A percentile compares a stretch with the other conserved stretches of the same genome.
Evolutionary conservation across 106 monocot species (phyloP).

Genomic region (Ottelia alismoides): DNA sequence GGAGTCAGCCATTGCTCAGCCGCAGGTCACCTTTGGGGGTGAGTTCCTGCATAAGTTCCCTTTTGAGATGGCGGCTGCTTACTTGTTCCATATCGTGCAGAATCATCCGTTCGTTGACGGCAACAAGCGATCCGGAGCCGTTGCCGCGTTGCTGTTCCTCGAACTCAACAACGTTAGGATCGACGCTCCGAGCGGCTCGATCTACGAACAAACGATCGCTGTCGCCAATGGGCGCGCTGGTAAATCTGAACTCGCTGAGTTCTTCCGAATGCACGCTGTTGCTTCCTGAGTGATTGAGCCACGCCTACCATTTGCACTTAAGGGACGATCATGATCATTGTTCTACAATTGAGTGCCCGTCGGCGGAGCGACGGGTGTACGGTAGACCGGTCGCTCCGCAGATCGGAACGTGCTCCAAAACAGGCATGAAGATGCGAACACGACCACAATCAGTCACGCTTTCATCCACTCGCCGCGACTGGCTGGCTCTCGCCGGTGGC

Average conservation of each 20-base stretch:
- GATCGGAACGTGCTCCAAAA: too few relatives aligned
- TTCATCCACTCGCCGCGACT: too few relatives aligned
- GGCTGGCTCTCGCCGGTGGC: too few relatives aligned
- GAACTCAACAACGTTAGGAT: background rate
- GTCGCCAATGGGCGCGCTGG: background rate
- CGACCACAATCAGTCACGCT: too few relatives aligned
- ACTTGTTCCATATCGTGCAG: background rate
- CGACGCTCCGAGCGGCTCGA: background rate
- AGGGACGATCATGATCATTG: too few relatives aligned
- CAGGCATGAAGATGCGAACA: too few relatives aligned
- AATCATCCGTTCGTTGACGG: background rate
- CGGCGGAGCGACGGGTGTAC: too few relatives aligned
- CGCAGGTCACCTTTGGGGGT: background rate
- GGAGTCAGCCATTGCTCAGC: background rate
- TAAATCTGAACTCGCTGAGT: background rate
- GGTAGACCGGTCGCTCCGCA: too few relatives aligned
- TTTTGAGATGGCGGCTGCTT: background rate
- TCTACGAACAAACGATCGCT: background rate
- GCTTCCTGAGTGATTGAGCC: background rate
- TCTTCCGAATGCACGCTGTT: background rate
- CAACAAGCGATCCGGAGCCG: background rate
- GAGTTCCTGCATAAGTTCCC: background rate
- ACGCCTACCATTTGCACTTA: too few relatives aligned
- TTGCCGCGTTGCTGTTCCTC: background rate
- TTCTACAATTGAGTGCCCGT: too few relatives aligned